Evolutionary conservation across 345 rosid species (phyloP), one percentile per base, ranked within the genome.

Genomic region (Melaleuca alternifolia): DNA sequence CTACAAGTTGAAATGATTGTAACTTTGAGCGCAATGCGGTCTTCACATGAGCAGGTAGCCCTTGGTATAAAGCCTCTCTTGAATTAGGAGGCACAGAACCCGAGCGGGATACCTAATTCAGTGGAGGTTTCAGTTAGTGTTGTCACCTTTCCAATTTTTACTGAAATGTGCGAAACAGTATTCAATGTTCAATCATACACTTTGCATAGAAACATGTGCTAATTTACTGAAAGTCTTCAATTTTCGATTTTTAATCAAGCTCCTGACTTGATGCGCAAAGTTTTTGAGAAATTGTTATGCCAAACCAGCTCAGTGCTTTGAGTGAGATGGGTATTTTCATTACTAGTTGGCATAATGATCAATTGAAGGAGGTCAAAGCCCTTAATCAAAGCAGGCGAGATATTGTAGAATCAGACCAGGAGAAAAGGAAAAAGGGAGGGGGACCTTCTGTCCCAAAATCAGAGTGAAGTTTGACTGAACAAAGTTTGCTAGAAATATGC

Each of bases 11-110:
- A 87, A 93, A 94, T 24, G 95, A 92, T 87, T 89, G 97, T 88
- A 96, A 87, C 89, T 90, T 95, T 87, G 92, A 87, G 88, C 99
- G 97, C 86, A 97, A 87, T 54, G 98, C 94, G 83, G 99, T 91
- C 91, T 96, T 97, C 85, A 96, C 92, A 81, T 92, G 89, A 84
- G 98, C 98, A 15, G 99, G 99, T 87, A 97, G 90, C 79, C 97
- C 98, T 91, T 97, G 99, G 93, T 97, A 97, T 86, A 97, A 91
- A 51, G 99, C 94, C 90, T 97, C 99, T 92, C 98, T 95, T 28
- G 95, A 95, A 91, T 94, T 97, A 86, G 95, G 93, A 86, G 99
- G 99, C 89, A 97, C 93, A 48, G 98, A 95, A 90, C 98, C 95
- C 87, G 99, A 93, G 86, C 99, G 96, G 57, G 99, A 94, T 82